phyloP scores from a whole-genome alignment of 1,139 yeast genomes.

The Yamadazyma friedrichii region DNA sequence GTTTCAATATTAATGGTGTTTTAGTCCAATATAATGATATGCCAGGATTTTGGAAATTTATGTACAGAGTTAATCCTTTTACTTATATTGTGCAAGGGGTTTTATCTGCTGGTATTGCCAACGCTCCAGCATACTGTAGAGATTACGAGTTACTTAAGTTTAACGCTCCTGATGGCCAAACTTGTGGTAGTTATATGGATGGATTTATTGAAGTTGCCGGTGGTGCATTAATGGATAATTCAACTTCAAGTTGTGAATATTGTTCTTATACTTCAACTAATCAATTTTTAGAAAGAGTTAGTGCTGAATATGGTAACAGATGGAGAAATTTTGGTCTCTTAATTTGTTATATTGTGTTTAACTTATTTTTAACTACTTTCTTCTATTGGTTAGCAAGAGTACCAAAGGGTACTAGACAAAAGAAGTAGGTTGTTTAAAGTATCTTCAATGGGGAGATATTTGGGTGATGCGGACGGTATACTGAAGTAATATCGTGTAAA shows the following conservation, averaged over 20 bases:
- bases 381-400: slow-evolving; percentile 79
- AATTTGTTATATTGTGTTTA: slow-evolving; percentile 44
- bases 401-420: slow-evolving; percentile 44
- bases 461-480: too few relatives aligned
- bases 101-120: slow-evolving; percentile 34
- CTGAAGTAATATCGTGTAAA: too few relatives aligned
- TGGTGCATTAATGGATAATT: slow-evolving; percentile 44
- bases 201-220: slow-evolving; percentile 44
- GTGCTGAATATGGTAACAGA: slow-evolving; percentile 42
- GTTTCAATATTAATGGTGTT: slow-evolving; percentile 79
- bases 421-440: slow-evolving; percentile 14
- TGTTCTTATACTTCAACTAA: slow-evolving; percentile 53
- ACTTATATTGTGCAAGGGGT: slow-evolving; percentile 49
- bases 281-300: slow-evolving; percentile 43
- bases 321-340: slow-evolving; percentile 74
- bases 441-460: background rate
- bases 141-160: slow-evolving; percentile 23
- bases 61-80: slow-evolving; percentile 62
- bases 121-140: slow-evolving; percentile 25
- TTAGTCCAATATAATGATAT: slow-evolving; percentile 56
- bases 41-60: slow-evolving; percentile 50
- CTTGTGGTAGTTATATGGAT: slow-evolving; percentile 52
- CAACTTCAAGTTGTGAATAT: slow-evolving; percentile 48
- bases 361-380: slow-evolving; percentile 49
- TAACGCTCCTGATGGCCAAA: slow-evolving; percentile 42